Base-by-base conservation (phyloP, 176 grass and related monocot species). In the Alloteropsis semialata region DNA sequence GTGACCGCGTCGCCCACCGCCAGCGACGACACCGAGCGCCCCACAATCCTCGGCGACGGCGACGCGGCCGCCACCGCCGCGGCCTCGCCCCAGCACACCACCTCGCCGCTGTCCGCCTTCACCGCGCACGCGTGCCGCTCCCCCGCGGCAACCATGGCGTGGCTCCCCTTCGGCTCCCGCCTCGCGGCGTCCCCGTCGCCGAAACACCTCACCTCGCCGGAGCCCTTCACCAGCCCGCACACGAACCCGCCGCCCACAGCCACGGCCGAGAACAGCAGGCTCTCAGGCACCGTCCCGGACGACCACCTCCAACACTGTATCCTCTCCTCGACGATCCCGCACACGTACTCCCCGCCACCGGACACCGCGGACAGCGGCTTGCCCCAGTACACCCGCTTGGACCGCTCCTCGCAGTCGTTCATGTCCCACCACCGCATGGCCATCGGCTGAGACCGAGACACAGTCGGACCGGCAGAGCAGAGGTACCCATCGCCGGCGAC, bases 401-500 rank as follows among this genome's bases (percentile, higher is more conserved):
- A 90, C 12, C 50, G 18, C 0, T 34, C 53, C 27, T 25, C 18
- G 24, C 50, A 10, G 1, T 44, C 38, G 2, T 22, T 61, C 59
- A 98, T 55, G 48, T 84, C 87, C 96, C 96, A 98, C 96, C 96
- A 98, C 32, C 80, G 81, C 96, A 98, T 85, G 13, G 89, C 82
- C 75, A 89, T 87, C 25, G 28, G 21, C 7, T 15, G 80, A 0
- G 51, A 54, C 14, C 34, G 34, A 36, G 65, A 46, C 0, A 38
- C 51, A 0, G 56, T 85, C 14, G 84, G 84, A 0, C 74, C 81
- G 10, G 89, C 50, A 4, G 67, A 84, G 78, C 96, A 98, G 62
- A 98, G 82, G 75, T 93, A 98, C 1, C 92, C 92, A 74, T 98
- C 80, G n/a, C 96, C 96, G 46, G 90, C 86, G 69, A 91, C 91